These are phyloP conservation scores for Secale cereale DNA, from an alignment of 176 grass and related monocot species.

Conservation along the genomic window DNA sequence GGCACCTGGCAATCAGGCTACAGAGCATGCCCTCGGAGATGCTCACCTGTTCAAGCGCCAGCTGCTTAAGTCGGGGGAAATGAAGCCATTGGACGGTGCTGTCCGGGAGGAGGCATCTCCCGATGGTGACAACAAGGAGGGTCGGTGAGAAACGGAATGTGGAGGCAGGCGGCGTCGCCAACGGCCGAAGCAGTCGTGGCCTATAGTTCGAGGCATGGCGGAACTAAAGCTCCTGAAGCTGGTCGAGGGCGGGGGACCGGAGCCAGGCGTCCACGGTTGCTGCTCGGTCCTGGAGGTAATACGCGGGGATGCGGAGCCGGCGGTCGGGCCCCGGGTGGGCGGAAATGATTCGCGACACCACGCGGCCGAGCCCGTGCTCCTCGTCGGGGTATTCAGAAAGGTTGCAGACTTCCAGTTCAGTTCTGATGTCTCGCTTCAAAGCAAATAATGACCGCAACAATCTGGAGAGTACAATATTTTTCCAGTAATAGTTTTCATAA, in stretches of 20 bases:
- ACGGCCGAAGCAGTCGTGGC: not conserved
- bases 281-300: not conserved
- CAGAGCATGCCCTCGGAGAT: not conserved
- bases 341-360: not conserved
- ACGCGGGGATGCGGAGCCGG: not conserved
- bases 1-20: not conserved
- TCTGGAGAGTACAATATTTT: no score
- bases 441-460: no score
- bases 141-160: conserved; percentile 15
- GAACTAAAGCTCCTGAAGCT: not conserved
- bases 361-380: no score
- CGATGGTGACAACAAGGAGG: not conserved
- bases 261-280: not conserved
- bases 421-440: no score
- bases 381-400: no score
- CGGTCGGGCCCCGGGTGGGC: not conserved
- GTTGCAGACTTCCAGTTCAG: no score
- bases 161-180: not conserved
- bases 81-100: not conserved
- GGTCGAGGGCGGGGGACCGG: not conserved
- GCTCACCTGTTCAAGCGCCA: not conserved
- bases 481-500: not conserved
- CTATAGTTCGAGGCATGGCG: not conserved
- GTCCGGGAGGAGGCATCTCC: not conserved
- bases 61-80: not conserved